These are phyloP conservation scores for Schwanniomyces polymorphus DNA, from an alignment of 805 yeast genomes.

Conservation along the genomic window DNA sequence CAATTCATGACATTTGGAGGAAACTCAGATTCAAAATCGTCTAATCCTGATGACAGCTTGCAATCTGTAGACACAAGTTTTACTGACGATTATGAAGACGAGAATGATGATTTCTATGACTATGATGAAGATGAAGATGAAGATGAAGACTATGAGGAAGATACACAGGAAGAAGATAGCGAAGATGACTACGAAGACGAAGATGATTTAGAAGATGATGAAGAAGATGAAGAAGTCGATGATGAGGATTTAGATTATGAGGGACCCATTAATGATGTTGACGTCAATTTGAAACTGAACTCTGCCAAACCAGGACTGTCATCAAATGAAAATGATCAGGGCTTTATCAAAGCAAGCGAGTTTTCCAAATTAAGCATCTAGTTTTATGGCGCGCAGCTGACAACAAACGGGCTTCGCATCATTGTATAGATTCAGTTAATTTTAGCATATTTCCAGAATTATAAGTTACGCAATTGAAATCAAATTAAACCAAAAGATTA, in stretches of 20 bases:
- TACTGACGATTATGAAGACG: slow-evolving; percentile 18
- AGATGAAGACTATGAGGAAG: slow-evolving; percentile 26
- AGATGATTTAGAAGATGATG: slow-evolving; percentile 13
- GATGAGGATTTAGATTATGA: background rate
- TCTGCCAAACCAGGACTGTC: background rate
- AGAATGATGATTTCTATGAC: slow-evolving; percentile 2
- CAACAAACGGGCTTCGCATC: background rate
- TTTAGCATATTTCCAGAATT: too few species aligned
- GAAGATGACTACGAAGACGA: slow-evolving; percentile 21
- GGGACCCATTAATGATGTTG: background rate
- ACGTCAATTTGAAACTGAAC: background rate
- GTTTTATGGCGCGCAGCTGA: background rate
- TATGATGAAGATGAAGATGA: slow-evolving; percentile 17
- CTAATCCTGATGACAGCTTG: slow-evolving; percentile 6
- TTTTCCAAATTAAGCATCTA: background rate
- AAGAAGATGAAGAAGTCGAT: slow-evolving; percentile 9
- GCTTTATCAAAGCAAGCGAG: slow-evolving; percentile 1
- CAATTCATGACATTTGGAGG: slow-evolving; percentile 39
- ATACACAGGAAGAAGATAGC: slow-evolving; percentile 26
- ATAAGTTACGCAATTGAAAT: too few species aligned
- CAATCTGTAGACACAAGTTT: slow-evolving; percentile 11
- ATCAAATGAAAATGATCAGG: background rate
- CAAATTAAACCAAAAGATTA: too few species aligned
- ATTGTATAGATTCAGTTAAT: background rate
- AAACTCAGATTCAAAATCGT: slow-evolving; percentile 4